A percentile compares a stretch with the other conserved stretches of the same genome.
These are phyloP conservation scores for Globisporangium uncinulatum DNA, from an alignment of 352 stramenopile species.

Conservation along the genomic window DNA sequence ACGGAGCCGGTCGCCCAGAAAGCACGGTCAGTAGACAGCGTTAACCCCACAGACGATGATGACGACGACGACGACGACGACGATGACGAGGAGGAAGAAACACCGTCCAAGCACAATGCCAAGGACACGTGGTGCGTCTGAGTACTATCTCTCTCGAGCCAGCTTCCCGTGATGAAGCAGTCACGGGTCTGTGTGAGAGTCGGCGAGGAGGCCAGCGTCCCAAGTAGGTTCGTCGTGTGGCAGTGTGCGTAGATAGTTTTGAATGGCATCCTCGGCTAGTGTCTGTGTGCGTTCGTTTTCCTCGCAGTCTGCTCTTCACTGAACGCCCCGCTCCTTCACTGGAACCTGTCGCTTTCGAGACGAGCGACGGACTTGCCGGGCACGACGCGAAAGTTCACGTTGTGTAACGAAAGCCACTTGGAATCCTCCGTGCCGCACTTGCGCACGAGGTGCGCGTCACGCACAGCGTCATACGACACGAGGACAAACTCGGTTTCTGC, in stretches of 20 bases:
- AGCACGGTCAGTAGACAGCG: too few species aligned
- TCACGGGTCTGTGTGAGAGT: not conserved
- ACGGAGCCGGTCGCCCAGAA: not conserved
- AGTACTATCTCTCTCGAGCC: not conserved
- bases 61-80: not conserved
- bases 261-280: not conserved
- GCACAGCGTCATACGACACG: conserved; percentile 31
- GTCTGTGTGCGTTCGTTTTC: not conserved
- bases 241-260: not conserved
- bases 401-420: conserved; percentile 46
- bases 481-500: conserved; percentile 47
- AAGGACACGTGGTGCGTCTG: conserved; percentile 4
- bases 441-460: conserved; percentile 38
- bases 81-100: conserved; percentile 1
- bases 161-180: not conserved
- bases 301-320: not conserved
- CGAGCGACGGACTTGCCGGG: conserved; percentile 25
- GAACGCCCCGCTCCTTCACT: not conserved
- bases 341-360: conserved; percentile 6
- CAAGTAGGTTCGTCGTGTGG: not conserved
- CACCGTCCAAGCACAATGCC: too few species aligned
- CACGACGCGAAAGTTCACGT: conserved; percentile 39
- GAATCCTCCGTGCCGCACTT: conserved; percentile 34
- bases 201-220: not conserved
- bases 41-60: too few species aligned